Evolutionary conservation across 345 rosid genomes (phyloP), one percentile per base, ranked within the genome.

Genomic region (Boechera divaricarpa): DNA sequence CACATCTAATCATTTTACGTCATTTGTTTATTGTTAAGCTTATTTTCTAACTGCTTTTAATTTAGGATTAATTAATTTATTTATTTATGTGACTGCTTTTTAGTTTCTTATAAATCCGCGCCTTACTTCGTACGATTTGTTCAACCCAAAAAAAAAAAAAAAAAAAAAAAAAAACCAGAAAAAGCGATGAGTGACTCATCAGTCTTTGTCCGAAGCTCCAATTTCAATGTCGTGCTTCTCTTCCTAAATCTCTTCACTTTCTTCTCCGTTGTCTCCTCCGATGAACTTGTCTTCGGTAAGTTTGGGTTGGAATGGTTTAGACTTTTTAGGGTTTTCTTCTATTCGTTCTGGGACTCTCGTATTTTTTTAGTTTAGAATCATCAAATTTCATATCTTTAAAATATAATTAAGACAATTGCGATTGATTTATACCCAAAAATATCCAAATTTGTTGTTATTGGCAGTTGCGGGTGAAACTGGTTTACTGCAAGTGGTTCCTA

Each of bases 381-480:
- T 18, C 51, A 53, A 69, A 54, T 29, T 54, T 64, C n/a, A n/a
- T 28, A 15, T 42, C 13, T 13, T 33, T 59, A 21, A 21, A 21
- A 21, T 21, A n/a, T 8, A 29, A 64, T 3, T 21, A 21, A 35
- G 7, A 36, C 1, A 35, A 35, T 21, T 67, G 0, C 51, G 51
- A 53, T 52, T 24, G 33, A 69, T 12, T 52, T 56, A 13, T 29
- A 12, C 33, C 21, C n/a, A 18, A 21, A 59, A 55, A 63, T 35
- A 33, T 21, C 31, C 51, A 41, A 39, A 39, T 54, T 64, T 56
- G 21, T 10, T 41, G 29, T 52, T 24, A 41, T 45, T 31, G 33
- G 82, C 77, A 93, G 98, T 61, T 70, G 83, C 86, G 80, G 89
- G 86, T 42, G 83, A 84, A 63, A 59, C 59, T 33, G 80, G 66